Percentiles rank a stretch among this genome's conserved stretches.
These are phyloP conservation scores for Starmerella lactis-condensi DNA, from an alignment of 805 yeast species.

Conservation along the genomic window DNA sequence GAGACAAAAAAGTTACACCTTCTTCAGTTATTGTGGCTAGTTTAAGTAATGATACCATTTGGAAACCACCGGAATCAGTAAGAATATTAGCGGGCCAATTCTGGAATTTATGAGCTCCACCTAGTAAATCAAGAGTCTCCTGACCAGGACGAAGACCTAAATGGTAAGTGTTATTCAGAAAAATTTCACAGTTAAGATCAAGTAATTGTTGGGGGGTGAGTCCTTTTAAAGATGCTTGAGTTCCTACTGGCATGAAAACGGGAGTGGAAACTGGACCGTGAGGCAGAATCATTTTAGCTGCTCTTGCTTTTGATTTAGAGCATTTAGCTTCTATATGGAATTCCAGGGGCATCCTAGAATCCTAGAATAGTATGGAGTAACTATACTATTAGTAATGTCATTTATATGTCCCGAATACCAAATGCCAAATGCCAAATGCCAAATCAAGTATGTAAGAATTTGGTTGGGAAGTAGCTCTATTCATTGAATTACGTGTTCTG, in stretches of 20 bases:
- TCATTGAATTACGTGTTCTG: too few species aligned
- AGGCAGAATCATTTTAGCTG: conserved; percentile 26
- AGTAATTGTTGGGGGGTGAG: conserved; percentile 27
- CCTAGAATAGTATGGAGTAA: background rate
- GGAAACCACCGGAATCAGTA: conserved; percentile 31
- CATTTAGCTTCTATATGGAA: conserved; percentile 28
- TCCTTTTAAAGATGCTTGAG: conserved; percentile 31
- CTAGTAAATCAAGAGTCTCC: conserved; percentile 25
- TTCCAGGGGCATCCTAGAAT: conserved; percentile 19
- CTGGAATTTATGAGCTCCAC: conserved; percentile 29
- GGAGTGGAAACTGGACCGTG: conserved; percentile 29
- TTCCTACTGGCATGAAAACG: conserved; percentile 32
- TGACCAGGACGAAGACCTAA: conserved; percentile 30
- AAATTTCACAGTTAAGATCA: conserved; percentile 26
- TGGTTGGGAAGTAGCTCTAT: too few species aligned
- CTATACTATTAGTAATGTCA: too few species aligned
- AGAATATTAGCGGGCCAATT: conserved; percentile 27
- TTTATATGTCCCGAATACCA: too few species aligned
- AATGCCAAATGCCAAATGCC: too few species aligned
- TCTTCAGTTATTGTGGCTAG: conserved; percentile 31
- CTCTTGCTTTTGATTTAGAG: conserved; percentile 28
- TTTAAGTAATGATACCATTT: conserved; percentile 29
- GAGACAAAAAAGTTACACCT: conserved; percentile 29
- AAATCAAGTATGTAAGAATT: too few species aligned
- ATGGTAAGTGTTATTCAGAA: conserved; percentile 30